Percentiles rank a stretch among this genome's conserved stretches.
Evolutionary conservation across 1,284 basidiomycete genomes (phyloP).

Genomic region (Jaminaea rosea): DNA sequence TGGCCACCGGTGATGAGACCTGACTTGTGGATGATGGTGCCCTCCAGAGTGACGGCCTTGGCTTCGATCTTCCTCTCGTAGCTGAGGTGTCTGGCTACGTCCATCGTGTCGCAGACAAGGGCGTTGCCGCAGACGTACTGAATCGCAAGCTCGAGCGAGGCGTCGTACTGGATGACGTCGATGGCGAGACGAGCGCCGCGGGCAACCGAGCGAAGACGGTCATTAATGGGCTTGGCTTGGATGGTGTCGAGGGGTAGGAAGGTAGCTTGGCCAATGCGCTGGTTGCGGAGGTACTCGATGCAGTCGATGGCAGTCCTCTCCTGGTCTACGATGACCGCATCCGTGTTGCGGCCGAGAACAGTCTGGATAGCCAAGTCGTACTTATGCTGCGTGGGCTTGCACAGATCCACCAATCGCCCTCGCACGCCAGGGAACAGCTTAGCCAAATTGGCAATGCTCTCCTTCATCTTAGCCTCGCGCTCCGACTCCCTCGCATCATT

Average conservation of each 20-base stretch:
- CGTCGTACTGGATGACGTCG: conserved; percentile 59
- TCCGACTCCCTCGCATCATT: conserved; percentile 59
- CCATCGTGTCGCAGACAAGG: conserved; percentile 88
- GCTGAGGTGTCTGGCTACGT: conserved; percentile 76
- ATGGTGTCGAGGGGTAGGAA: conserved; percentile 97
- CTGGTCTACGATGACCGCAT: conserved; percentile 89
- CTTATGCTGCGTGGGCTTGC: conserved; percentile 82
- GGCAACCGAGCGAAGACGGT: conserved; percentile 83
- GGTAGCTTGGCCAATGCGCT: conserved; percentile 86
- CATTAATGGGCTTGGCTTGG: conserved; percentile 83
- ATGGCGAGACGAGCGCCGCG: conserved; percentile 86
- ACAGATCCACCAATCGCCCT: conserved; percentile 82
- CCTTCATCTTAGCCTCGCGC: conserved; percentile 71
- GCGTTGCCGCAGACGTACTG: conserved; percentile 92
- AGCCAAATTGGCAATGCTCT: conserved; percentile 72
- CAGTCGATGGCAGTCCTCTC: conserved; percentile 96
- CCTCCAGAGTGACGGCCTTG: conserved; percentile 94
- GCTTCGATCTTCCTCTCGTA: conserved; percentile 92
- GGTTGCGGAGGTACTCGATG: conserved; percentile 91
- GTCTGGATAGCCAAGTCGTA: conserved; percentile 90
- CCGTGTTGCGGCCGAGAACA: conserved; percentile 87
- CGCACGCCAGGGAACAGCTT: conserved; percentile 50
- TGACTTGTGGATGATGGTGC: conserved; percentile 93
- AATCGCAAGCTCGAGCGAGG: conserved; percentile 68
- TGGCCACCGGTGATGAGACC: conserved; percentile 90